Evolutionary conservation across 257 asterid species (phyloP).

Genomic region (Fraxinus cuspidata): DNA sequence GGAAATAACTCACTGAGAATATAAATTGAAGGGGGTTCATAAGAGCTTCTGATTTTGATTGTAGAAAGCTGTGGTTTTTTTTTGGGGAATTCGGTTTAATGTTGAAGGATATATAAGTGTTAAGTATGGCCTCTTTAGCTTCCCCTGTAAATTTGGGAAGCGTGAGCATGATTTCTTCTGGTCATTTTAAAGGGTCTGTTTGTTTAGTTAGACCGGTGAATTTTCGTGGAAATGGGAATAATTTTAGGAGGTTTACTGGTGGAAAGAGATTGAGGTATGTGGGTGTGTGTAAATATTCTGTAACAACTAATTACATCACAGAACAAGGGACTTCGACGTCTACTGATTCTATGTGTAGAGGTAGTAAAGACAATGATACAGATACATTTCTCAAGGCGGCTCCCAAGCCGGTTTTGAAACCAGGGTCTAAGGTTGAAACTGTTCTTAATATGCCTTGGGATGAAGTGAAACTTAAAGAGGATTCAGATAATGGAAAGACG

Average conservation of each 20-base stretch:
- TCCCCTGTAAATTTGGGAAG: slow-evolving; percentile 94
- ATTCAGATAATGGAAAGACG: slow-evolving; percentile 40
- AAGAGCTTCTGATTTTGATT: slow-evolving; percentile 22
- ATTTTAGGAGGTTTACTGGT: slow-evolving; percentile 53
- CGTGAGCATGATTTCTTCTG: slow-evolving; percentile 60
- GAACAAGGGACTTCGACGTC: slow-evolving; percentile 77
- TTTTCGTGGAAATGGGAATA: slow-evolving; percentile 45
- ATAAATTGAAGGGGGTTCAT: slow-evolving; percentile 13
- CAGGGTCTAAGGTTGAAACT: slow-evolving; percentile 51
- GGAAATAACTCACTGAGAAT: slow-evolving; percentile 11
- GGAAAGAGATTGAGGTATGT: slow-evolving; percentile 70
- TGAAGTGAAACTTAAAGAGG: slow-evolving; percentile 40
- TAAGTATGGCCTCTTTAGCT: slow-evolving; percentile 77
- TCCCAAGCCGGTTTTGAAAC: slow-evolving; percentile 75
- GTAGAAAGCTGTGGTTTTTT: slow-evolving; percentile 18
- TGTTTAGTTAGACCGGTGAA: slow-evolving; percentile 64
- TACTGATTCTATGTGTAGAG: slow-evolving; percentile 67
- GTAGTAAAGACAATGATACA: slow-evolving; percentile 45
- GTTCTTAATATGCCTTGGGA: slow-evolving; percentile 39
- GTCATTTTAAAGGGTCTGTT: slow-evolving; percentile 74
- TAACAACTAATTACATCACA: slow-evolving; percentile 70
- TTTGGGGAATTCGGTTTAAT: slow-evolving; percentile 26
- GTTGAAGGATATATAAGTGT: slow-evolving; percentile 40
- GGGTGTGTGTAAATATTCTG: slow-evolving; percentile 82
- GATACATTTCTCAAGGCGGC: slow-evolving; percentile 77